Conservation (phyloP, 2,329 filamentous ascomycete genomes). For the Ceratocystis cubensis region DNA sequence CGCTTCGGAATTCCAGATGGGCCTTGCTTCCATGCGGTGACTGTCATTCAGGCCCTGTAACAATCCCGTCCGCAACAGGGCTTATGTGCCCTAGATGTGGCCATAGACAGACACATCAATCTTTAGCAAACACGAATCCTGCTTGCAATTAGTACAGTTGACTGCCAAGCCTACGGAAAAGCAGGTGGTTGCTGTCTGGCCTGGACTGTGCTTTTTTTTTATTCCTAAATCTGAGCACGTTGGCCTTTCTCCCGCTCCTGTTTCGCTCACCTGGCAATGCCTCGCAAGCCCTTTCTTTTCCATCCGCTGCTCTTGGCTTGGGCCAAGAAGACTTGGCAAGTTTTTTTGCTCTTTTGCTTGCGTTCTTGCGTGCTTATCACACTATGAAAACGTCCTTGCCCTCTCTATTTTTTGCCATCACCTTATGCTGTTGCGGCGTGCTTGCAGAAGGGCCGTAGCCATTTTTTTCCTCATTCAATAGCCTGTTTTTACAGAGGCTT, state of each 20-base stretch:
- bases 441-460: not conserved
- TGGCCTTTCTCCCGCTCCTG: not conserved
- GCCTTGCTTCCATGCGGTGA: not conserved
- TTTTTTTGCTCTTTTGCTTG: not conserved
- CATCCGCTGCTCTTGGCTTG: not conserved
- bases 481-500: not conserved
- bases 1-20: not conserved
- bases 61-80: not conserved
- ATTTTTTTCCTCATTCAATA: not conserved
- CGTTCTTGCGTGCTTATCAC: not conserved
- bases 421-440: not conserved
- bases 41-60: not conserved
- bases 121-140: not conserved
- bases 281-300: conserved; percentile 1
- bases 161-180: not conserved
- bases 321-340: conserved; percentile 7
- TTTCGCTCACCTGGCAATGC: not conserved
- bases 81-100: not conserved
- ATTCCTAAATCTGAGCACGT: not conserved
- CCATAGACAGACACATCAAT: not conserved
- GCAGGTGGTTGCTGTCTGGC: not conserved
- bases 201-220: not conserved
- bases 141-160: not conserved
- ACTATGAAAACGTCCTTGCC: conserved; percentile 4
- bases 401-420: not conserved